phyloP scores from a whole-genome alignment of 169 alveolate species.

The Besnoitia besnoiti region DNA sequence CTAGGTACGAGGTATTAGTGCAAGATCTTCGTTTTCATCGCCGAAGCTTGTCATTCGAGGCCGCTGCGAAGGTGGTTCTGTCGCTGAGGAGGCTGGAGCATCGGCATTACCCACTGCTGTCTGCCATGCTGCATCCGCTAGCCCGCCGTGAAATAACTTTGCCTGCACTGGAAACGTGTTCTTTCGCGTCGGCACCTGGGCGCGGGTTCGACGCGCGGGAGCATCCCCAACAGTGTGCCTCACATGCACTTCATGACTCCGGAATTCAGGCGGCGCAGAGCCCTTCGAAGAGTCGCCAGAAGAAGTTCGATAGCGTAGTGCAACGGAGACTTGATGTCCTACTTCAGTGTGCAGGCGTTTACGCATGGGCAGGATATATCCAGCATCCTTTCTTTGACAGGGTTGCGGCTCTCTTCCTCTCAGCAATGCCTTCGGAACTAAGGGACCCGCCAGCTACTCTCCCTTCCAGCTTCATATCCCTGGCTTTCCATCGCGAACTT shows the following conservation, averaged over 20 bases:
- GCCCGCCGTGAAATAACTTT: neutral
- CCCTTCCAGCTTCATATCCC: no score
- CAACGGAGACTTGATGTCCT: slow-evolving; percentile 27
- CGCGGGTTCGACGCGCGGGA: neutral
- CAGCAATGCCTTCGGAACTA: no score
- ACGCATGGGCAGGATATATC: slow-evolving; percentile 61
- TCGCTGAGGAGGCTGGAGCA: slow-evolving; percentile 67
- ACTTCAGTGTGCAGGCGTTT: slow-evolving; percentile 51
- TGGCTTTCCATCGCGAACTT: no score
- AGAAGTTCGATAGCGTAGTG: neutral
- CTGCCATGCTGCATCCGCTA: slow-evolving; percentile 50
- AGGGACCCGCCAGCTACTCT: no score
- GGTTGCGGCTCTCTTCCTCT: neutral
- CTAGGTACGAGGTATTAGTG: slow-evolving; percentile 69
- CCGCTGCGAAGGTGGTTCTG: slow-evolving; percentile 67
- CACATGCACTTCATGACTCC: neutral
- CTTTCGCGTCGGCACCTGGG: neutral
- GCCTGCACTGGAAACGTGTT: neutral
- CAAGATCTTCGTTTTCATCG: slow-evolving; percentile 68
- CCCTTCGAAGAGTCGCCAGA: neutral
- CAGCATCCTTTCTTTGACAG: slow-evolving; percentile 49
- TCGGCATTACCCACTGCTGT: slow-evolving; percentile 48
- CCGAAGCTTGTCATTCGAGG: slow-evolving; percentile 68
- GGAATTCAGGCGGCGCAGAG: neutral
- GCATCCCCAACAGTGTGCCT: neutral